phyloP scores from a whole-genome alignment of 129 eudicot genomes.

The Chrysanthemum seticuspe region DNA sequence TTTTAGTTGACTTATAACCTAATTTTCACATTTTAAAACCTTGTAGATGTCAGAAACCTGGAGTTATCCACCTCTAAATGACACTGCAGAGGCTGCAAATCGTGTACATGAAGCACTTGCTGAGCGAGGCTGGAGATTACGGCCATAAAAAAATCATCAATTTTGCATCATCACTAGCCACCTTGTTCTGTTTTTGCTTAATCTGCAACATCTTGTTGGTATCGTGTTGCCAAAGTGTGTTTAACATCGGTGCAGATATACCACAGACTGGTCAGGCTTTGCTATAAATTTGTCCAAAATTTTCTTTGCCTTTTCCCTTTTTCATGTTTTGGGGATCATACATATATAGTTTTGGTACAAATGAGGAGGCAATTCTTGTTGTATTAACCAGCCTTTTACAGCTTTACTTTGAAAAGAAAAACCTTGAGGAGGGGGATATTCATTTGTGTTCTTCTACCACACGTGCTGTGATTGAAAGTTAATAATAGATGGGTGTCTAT shows the following conservation, averaged over 20 bases:
- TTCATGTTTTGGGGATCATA: slow-evolving; percentile 17
- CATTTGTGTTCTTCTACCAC: slow-evolving; percentile 23
- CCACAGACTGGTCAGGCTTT: slow-evolving; percentile 21
- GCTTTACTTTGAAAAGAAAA: slow-evolving; percentile 27
- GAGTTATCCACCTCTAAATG: slow-evolving; percentile 95
- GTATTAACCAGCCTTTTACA: slow-evolving; percentile 29
- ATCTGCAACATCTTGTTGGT: slow-evolving; percentile 19
- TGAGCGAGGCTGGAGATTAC: slow-evolving; percentile 88
- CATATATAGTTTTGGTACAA: slow-evolving; percentile 33
- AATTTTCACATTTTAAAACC: slow-evolving; percentile 4
- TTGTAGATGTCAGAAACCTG: slow-evolving; percentile 85
- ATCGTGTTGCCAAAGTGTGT: neutral
- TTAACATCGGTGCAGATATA: slow-evolving; percentile 24
- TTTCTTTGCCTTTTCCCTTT: slow-evolving; percentile 14
- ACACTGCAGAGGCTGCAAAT: slow-evolving; percentile 87
- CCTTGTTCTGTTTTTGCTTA: slow-evolving; percentile 13
- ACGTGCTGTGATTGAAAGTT: slow-evolving; percentile 14
- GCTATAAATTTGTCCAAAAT: slow-evolving; percentile 9
- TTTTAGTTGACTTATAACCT: neutral
- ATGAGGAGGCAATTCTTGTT: slow-evolving; percentile 19
- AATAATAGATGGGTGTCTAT: slow-evolving; percentile 16
- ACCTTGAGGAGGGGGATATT: slow-evolving; percentile 34
- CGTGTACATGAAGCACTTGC: slow-evolving; percentile 85
- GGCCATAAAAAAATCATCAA: slow-evolving; percentile 40
- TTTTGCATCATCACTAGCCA: neutral